These are phyloP conservation scores for Podaxis rugospora DNA, from an alignment of 768 basidiomycete genomes.

Conservation along the genomic window DNA sequence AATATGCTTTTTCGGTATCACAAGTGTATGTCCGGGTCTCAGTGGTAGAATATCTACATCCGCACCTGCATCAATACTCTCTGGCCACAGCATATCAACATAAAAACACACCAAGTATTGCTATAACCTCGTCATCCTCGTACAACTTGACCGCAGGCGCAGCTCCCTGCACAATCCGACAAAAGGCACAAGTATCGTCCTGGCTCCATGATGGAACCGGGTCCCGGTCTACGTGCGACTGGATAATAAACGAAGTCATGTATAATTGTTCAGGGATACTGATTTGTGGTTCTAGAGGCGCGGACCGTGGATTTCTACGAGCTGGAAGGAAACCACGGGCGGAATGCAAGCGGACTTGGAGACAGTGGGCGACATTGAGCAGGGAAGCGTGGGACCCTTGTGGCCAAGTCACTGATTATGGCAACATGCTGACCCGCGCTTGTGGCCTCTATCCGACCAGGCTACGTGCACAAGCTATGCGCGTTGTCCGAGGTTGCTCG, in stretches of 20 bases:
- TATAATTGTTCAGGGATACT: neutral
- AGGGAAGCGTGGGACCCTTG: neutral
- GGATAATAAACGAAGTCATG: constrained; percentile 76
- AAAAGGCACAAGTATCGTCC: constrained; percentile 55
- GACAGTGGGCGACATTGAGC: neutral
- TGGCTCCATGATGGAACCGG: constrained; percentile 45
- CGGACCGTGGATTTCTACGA: neutral
- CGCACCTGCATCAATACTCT: neutral
- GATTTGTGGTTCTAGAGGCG: neutral
- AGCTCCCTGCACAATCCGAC: constrained; percentile 53
- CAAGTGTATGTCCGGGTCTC: constrained; percentile 61
- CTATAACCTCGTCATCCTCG: constrained; percentile 60
- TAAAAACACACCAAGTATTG: constrained; percentile 49
- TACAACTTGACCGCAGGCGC: constrained; percentile 46
- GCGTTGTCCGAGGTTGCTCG: no score
- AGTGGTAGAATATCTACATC: constrained; percentile 62
- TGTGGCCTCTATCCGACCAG: no score
- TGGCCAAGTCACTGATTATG: neutral
- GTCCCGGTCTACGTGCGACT: constrained; percentile 48
- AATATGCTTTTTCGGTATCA: constrained; percentile 65
- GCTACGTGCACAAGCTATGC: no score
- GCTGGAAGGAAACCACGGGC: neutral
- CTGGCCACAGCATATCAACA: neutral
- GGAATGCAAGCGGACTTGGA: neutral
- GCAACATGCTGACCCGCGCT: neutral